Base-by-base conservation (phyloP, 306 rosid species). In the Albizia julibrissin region DNA sequence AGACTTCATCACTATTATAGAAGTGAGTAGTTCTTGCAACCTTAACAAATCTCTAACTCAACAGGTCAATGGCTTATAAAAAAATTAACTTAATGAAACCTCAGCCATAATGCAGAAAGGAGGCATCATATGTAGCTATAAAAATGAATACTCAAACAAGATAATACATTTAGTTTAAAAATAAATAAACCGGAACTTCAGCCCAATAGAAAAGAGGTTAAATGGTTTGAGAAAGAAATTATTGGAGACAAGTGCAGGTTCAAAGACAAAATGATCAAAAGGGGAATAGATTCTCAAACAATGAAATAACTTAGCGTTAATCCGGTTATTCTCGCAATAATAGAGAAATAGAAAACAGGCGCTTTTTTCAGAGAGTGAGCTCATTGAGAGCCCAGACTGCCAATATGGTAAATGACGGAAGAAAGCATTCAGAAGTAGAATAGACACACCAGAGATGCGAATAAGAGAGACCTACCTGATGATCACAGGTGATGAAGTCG, bases 91-190 rank as follows among this genome's bases (percentile, higher is more conserved):
- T 2, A 22, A 43, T 9, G 54, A 40, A 69, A 69, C 13, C 5
- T 7, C 54, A 56, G 34, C 56, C 75, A 64, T 56, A 75, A 58
- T 79, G 81, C 47, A 34, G 69, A 46, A 69, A 84, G 39, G 66
- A 54, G 34, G 44, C 5, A 52, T 6, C 76, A 44, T 24, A 11
- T 59, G 21, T 21, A n/a, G 26, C 31, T 21, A 40, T 14, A 40
- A 15, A 3, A 52, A 76, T 29, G 16, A 67, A 58, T 5, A 46
- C 54, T 15, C 6, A 71, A 31, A 42, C 50, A 39, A 62, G 59
- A 79, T 26, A 19, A 14, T 13, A 22, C 6, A 42, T 22, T 1
- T 22, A n/a, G 8, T 11, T 37, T 3, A 5, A 4, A 42, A 42
- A 26, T 24, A 12, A 27, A 10, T 43, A 24, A 72, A 15, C 40